phyloP scores from a whole-genome alignment of 257 asterid genomes.

The Primulina huaijiensis region DNA sequence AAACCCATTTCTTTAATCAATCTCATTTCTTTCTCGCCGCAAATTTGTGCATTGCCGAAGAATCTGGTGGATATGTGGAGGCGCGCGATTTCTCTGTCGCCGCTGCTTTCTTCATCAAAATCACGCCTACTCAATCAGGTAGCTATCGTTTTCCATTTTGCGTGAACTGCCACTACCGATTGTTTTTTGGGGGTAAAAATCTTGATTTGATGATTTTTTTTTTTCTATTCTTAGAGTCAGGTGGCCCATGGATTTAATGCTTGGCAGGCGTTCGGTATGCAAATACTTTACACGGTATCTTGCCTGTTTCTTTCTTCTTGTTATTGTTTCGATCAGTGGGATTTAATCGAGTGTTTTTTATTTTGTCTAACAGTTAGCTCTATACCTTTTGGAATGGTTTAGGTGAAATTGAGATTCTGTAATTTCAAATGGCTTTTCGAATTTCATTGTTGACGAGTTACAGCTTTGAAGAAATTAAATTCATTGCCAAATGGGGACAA shows the following conservation, averaged over 20 bases:
- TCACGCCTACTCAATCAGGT: constrained; percentile 54
- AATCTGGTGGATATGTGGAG: constrained; percentile 60
- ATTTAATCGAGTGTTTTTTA: background rate
- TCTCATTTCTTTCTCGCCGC: too few relatives aligned
- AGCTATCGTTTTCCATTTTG: constrained; percentile 12
- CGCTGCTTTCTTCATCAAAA: constrained; percentile 42
- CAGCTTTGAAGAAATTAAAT: constrained; percentile 12
- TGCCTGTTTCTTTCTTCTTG: constrained; percentile 13
- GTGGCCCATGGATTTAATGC: constrained; percentile 44
- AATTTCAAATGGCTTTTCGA: background rate
- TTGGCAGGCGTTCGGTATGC: constrained; percentile 44
- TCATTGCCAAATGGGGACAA: background rate
- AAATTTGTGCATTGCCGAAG: background rate
- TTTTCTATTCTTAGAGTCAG: constrained; percentile 29
- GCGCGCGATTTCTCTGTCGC: constrained; percentile 54
- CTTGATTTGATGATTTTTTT: constrained; percentile 7
- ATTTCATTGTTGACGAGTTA: constrained; percentile 16
- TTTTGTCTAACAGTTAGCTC: constrained; percentile 6
- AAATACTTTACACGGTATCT: constrained; percentile 49
- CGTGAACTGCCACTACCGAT: background rate
- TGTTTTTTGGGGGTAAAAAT: background rate
- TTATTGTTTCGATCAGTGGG: background rate
- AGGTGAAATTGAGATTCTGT: constrained; percentile 10
- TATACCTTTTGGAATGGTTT: background rate
- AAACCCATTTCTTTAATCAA: background rate